These are phyloP conservation scores for Cydonia oblonga DNA, from an alignment of 331 rosid species.

Conservation along the genomic window DNA sequence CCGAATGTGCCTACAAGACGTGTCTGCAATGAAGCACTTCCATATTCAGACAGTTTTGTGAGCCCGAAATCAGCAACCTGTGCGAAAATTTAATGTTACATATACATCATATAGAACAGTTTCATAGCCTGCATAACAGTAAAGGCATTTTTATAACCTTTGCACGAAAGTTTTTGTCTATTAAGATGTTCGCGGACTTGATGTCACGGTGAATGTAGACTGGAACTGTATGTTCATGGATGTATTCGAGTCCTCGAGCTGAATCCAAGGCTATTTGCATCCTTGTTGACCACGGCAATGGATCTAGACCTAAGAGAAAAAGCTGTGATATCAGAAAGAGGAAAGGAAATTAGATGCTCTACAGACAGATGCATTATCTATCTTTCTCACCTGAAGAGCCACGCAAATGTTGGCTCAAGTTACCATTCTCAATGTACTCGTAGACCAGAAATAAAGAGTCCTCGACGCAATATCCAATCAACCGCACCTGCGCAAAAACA, in stretches of 20 bases:
- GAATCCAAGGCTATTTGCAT: constrained; percentile 91
- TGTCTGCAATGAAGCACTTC: constrained; percentile 39
- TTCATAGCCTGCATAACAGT: not conserved
- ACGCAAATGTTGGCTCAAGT: constrained; percentile 67
- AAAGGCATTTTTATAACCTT: constrained; percentile 41
- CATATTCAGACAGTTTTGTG: constrained; percentile 58
- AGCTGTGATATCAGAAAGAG: constrained; percentile 5
- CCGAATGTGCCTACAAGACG: constrained; percentile 85
- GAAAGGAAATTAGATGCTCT: not conserved
- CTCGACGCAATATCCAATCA: constrained; percentile 80
- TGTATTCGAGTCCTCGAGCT: constrained; percentile 90
- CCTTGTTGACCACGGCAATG: constrained; percentile 66
- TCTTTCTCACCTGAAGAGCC: constrained; percentile 53
- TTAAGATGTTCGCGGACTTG: constrained; percentile 83
- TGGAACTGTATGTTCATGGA: constrained; percentile 93
- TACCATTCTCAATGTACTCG: constrained; percentile 84
- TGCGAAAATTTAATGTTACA: not conserved
- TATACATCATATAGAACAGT: not conserved
- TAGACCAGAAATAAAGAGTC: constrained; percentile 77
- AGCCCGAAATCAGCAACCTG: constrained; percentile 94
- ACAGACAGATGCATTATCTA: not conserved
- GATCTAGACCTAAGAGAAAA: constrained; percentile 22
- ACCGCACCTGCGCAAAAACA: constrained; percentile 46
- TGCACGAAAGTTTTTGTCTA: constrained; percentile 63
- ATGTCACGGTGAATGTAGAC: constrained; percentile 88